Evolutionary conservation across 2,329 filamentous ascomycete genomes (phyloP), one percentile per base, ranked within the genome.

Genomic region (Boeremia exigua): DNA sequence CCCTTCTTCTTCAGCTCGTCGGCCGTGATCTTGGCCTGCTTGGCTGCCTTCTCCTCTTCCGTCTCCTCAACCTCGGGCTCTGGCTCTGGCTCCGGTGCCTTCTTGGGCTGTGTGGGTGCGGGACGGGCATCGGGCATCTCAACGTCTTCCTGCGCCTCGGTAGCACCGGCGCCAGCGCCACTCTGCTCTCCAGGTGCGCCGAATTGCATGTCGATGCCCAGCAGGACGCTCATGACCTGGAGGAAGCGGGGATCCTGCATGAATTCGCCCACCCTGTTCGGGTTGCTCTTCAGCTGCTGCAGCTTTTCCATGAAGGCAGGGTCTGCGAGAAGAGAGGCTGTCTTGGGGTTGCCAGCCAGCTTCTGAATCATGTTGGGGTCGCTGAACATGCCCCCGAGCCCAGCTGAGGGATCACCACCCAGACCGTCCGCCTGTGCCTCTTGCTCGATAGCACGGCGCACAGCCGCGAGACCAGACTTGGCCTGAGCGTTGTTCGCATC

Each of bases 1-100:
- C 95, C 95, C 54, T 96, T 82, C 28, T 88, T 90, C 86, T 99
- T 99, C 79, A 97, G 90, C 75, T 92, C 91, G 68, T 99, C 95
- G 39, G 93, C 95, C 61, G 90, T 91, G 70, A 89, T 91, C 82
- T 98, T 96, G 36, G 92, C 91, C 82, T 95, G 91, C 79, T 90
- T 90, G 79, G 93, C 92, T 58, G 90, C 90, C 52, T 87, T 75
- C 0, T 88, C 84, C 76, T 98, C 95, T 70, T 96, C 92, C 64
- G 96, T 92, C 71, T 91, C 82, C 66, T 96, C 92, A 63, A 95
- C 91, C 69, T 91, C 81, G 61, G 88, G 85, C 69, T 85, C 87
- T 0, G 86, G 85, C 63, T 85, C 84, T 0, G 86, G 70, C 47
- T 70, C 69, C 0, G 70, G 69, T 11, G 59, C 67, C 52, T 70